Evolutionary conservation across 805 yeast genomes (phyloP).

Genomic region (Wickerhamiella shivajii): DNA sequence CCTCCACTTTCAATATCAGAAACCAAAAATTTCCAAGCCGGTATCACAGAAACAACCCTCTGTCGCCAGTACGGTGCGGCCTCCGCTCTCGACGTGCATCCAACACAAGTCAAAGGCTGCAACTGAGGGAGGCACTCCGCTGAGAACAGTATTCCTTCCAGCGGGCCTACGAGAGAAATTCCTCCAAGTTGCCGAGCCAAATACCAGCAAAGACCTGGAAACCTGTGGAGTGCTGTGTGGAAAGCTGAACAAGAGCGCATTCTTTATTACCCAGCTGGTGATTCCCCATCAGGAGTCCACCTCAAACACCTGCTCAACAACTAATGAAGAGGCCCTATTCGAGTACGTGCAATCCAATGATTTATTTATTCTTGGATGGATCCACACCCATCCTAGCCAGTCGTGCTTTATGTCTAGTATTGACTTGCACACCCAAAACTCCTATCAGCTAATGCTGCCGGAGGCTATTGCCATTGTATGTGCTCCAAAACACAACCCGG

Average conservation of each 20-base stretch:
- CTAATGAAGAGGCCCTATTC: constrained; percentile 43
- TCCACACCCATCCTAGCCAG: constrained; percentile 62
- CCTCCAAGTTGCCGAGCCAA: constrained; percentile 32
- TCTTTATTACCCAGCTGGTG: constrained; percentile 44
- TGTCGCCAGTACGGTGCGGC: constrained; percentile 1
- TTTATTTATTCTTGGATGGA: constrained; percentile 57
- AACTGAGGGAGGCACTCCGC: constrained; percentile 43
- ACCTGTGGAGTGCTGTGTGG: constrained; percentile 60
- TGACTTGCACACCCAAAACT: constrained; percentile 52
- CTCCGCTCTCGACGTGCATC: constrained; percentile 1
- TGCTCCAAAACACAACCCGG: constrained; percentile 37
- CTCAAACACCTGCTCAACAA: constrained; percentile 45
- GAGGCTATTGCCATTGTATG: constrained; percentile 58
- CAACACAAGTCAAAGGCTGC: constrained; percentile 21
- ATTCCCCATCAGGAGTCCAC: constrained; percentile 54
- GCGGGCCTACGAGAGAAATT: constrained; percentile 30
- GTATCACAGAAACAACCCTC: no score
- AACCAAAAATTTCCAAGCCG: no score
- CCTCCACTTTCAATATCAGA: no score
- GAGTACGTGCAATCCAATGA: constrained; percentile 40
- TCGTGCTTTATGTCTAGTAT: constrained; percentile 54
- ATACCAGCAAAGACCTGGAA: constrained; percentile 39
- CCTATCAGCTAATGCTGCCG: constrained; percentile 55
- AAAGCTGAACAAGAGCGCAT: constrained; percentile 43
- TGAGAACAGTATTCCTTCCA: constrained; percentile 41